These are phyloP conservation scores for Cryptosporidium meleagridis DNA, from an alignment of 169 alveolate species.

Conservation along the genomic window DNA sequence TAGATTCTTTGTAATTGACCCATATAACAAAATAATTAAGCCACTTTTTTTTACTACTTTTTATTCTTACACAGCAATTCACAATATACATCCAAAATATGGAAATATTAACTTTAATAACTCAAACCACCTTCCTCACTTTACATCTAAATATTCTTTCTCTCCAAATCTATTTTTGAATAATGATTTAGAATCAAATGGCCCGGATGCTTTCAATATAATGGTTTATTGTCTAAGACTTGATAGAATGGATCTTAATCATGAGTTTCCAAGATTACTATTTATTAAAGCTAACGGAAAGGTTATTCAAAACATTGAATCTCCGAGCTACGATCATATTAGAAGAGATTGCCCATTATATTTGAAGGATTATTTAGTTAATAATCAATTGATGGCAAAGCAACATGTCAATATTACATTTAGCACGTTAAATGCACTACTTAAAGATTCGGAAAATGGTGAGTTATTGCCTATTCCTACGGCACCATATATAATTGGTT, in stretches of 20 bases:
- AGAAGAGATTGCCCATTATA: conserved; percentile 68
- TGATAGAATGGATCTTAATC: conserved; percentile 65
- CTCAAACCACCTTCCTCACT: conserved; percentile 60
- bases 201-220: background rate
- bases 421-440: conserved; percentile 55
- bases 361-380: conserved; percentile 7
- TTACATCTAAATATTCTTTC: conserved; percentile 53
- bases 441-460: background rate
- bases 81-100: conserved; percentile 72
- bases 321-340: conserved; percentile 69
- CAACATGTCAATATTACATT: conserved; percentile 36
- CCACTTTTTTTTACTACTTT: conserved; percentile 70
- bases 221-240: conserved; percentile 69
- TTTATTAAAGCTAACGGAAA: conserved; percentile 28
- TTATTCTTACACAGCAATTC: conserved; percentile 70
- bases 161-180: conserved; percentile 18
- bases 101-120: conserved; percentile 42
- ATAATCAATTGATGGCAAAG: background rate
- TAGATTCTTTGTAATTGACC: conserved; percentile 55
- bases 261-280: conserved; percentile 52
- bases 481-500: conserved; percentile 69
- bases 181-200: background rate
- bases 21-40: conserved; percentile 26
- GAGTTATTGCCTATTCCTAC: conserved; percentile 41
- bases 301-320: conserved; percentile 49